These are phyloP conservation scores for Aspergillaceae sp. DNA, from an alignment of 2,329 filamentous ascomycete species.

Conservation along the genomic window DNA sequence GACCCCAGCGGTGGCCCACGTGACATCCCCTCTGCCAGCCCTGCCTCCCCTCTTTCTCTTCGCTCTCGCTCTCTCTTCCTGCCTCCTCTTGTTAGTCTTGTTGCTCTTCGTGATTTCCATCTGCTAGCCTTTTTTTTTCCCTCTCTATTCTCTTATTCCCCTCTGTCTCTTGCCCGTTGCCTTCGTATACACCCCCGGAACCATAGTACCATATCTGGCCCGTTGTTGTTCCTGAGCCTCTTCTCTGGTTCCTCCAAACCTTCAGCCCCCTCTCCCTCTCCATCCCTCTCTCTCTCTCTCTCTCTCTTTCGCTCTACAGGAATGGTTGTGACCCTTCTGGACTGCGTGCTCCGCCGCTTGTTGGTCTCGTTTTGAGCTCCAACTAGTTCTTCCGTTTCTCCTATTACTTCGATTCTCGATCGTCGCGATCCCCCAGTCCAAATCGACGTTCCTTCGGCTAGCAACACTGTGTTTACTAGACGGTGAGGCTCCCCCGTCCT, in stretches of 20 bases:
- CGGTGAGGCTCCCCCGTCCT: no score
- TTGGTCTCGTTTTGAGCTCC: conserved; percentile 25
- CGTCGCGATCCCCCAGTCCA: no score
- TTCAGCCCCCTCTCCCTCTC: no score
- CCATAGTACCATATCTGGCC: no score
- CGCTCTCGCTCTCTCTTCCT: conserved; percentile 6
- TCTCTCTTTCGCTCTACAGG: conserved; percentile 6
- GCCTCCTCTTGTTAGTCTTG: not conserved
- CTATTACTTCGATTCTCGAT: not conserved
- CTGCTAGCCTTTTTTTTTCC: conserved; percentile 1
- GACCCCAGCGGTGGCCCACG: not conserved
- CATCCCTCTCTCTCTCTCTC: not conserved
- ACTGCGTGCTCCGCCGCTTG: conserved; percentile 27
- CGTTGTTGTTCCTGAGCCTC: no score
- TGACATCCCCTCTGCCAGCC: conserved; percentile 12
- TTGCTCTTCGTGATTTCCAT: not conserved
- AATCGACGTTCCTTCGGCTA: not conserved
- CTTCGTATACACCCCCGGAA: no score
- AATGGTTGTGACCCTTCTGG: conserved; percentile 21
- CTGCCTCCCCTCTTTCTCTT: conserved; percentile 16
- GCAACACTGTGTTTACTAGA: not conserved
- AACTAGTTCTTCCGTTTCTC: conserved; percentile 8
- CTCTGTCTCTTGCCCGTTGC: not conserved
- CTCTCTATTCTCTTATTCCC: not conserved
- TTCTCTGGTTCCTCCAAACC: no score